Evolutionary conservation across 2,329 filamentous ascomycete species (phyloP), one percentile per base, ranked within the genome.

Genomic region (Coleophoma eucalyptorum): DNA sequence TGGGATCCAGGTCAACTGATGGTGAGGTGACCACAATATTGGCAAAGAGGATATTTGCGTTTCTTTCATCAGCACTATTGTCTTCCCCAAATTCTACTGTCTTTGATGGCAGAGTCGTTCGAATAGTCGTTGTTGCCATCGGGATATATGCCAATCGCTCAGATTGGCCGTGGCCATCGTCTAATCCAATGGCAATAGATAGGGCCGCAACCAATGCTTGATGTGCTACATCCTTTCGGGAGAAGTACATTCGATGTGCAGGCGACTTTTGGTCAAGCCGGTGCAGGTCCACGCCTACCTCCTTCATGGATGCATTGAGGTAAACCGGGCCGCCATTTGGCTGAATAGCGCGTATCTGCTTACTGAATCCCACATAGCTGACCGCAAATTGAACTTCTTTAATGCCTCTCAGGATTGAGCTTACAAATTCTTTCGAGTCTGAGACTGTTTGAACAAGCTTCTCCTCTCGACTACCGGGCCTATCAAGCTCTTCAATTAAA

Each of bases 231-330:
- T 97, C 94, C 55, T 90, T 87, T 19, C 87, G 84, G 2, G 92
- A 89, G 65, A 99, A 99, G 69, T 99, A 97, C 94, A 97, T 99
- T 56, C 94, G 85, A 75, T 99, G 94, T 0, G 93, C 91, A 1
- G 94, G 91, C 15, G 92, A 96, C 62, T 90, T 93, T 40, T 90
- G 87, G 66, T 99, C 93, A 49, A 99, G 79, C 19, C 93, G 85
- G 65, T 97, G 87, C 38, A 99, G 75, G 65, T 99, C 94, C 65
- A 99, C 81, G 53, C 93, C 93, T 40, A 99, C 84, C 67, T 99
- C 95, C 67, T 99, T 97, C 81, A 96, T 96, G 6, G 93, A 91
- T 42, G 92, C 80, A 63, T 93, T 96, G 54, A 97, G 77, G 53
- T 88, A 83, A 7, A 96, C 79, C 3, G 90, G 86, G n/a, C 79